Conservation (phyloP, 2,329 filamentous ascomycete genomes). For the Aspergillus hortae region DNA sequence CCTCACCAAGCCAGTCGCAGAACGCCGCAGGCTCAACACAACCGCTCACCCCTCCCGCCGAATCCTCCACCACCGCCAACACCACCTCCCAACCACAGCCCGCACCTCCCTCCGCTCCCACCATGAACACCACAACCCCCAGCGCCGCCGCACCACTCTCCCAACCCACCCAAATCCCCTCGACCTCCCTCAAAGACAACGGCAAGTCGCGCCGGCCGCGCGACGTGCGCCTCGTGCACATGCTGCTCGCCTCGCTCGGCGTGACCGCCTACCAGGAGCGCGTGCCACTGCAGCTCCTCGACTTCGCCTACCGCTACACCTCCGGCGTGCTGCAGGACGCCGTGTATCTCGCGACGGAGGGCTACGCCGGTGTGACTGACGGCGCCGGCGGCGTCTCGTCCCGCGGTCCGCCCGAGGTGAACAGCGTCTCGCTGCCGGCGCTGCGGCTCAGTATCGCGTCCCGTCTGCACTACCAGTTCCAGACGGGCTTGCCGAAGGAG, state of each 20-base stretch:
- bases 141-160: constrained; percentile 18
- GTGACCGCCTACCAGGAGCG: constrained; percentile 51
- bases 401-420: constrained; percentile 43
- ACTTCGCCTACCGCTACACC: constrained; percentile 54
- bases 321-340: constrained; percentile 51
- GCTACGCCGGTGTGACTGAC: constrained; percentile 43
- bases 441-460: constrained; percentile 60
- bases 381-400: constrained; percentile 24
- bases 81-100: constrained; percentile 14
- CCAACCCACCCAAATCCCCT: constrained; percentile 36
- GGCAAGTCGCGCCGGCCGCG: constrained; percentile 47
- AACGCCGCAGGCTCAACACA: constrained; percentile 28
- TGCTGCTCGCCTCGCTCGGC: constrained; percentile 48
- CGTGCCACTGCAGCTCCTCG: constrained; percentile 51
- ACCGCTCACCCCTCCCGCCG: constrained; percentile 44
- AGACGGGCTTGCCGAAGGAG: constrained; percentile 57
- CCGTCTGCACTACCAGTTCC: constrained; percentile 59
- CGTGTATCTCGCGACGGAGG: constrained; percentile 49
- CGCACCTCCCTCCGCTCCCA: constrained; percentile 19
- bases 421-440: constrained; percentile 54
- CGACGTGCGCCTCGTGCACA: constrained; percentile 50
- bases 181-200: constrained; percentile 44
- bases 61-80: constrained; percentile 26
- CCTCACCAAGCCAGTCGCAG: constrained; percentile 33
- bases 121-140: constrained; percentile 11